Evolutionary conservation across 306 rosid species (phyloP), one percentile per base, ranked within the genome.

Genomic region (Gastrolobium villosum): DNA sequence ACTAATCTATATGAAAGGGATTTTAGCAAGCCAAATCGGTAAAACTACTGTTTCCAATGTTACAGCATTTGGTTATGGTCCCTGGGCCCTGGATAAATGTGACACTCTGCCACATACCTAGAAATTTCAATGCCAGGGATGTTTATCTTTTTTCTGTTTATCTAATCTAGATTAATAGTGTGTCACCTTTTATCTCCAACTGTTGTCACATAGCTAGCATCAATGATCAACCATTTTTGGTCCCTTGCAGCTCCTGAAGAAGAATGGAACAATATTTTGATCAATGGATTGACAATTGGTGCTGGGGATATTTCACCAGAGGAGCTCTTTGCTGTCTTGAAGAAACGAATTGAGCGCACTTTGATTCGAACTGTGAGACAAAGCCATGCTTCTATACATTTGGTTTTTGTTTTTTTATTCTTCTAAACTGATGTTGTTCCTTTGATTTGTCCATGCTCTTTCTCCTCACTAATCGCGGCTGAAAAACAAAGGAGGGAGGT

Each of bases 341-440:
- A 88, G 86, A 94, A 94, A 87, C 89, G 97, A 81, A 83, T 80
- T 67, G 97, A 92, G 82, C 93, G 97, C 76, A 87, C 87, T 86
- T 85, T 94, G 80, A 94, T 94, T 53, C 83, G 97, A 90, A 94
- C 96, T 1, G 99, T 92, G 84, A 89, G 97, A 77, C 74, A 77
- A 53, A 34, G 5, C 76, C 54, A 63, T 48, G 46, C 57, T 44
- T 62, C 36, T 55, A 5, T 45, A 3, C 45, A 49, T 48, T 71
- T 53, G 31, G 15, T 70, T 44, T 36, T 64, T 56, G 6, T 59
- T 11, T 59, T 10, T 75, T 75, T 20, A 73, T 43, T 82, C 57
- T 74, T 15, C 44, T 72, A 15, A 26, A 76, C 57, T 75, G 66
- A 69, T 59, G 52, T 14, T 61, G 36, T 65, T 72, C 44, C 62